Evolutionary conservation across 345 rosid genomes (phyloP).

Genomic region (Acer saccharum): DNA sequence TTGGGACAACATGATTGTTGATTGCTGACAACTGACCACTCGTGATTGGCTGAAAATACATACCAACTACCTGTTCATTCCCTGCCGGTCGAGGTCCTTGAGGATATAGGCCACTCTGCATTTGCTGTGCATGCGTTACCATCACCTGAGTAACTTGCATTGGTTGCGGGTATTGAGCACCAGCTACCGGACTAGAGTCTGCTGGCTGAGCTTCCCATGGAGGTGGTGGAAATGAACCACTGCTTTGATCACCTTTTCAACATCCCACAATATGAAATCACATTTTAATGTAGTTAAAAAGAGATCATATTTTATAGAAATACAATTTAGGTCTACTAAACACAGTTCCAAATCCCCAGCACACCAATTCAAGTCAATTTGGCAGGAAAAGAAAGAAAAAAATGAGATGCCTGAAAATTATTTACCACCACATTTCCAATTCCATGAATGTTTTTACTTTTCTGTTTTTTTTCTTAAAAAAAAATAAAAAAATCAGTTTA

Average conservation of each 20-base stretch:
- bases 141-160: conserved; percentile 58
- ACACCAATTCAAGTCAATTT: not conserved
- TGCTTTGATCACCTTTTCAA: conserved; percentile 59
- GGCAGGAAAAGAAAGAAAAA: not conserved
- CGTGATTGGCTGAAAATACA: conserved; percentile 64
- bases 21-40: conserved; percentile 31
- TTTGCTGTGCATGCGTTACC: conserved; percentile 45
- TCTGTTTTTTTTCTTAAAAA: not conserved
- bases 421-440: not conserved
- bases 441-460: not conserved
- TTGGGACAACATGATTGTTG: conserved; percentile 29
- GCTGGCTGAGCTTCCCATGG: conserved; percentile 94
- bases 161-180: conserved; percentile 60
- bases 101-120: conserved; percentile 41
- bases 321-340: not conserved
- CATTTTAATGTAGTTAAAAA: not conserved
- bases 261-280: conserved; percentile 24
- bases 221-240: conserved; percentile 78
- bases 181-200: conserved; percentile 55
- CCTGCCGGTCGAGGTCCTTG: conserved; percentile 50
- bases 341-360: not conserved
- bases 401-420: not conserved
- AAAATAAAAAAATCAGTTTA: not conserved
- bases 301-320: not conserved
- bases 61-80: conserved; percentile 55